Base-by-base conservation (phyloP, 176 grass and related monocot genomes). In the Ampelocalamus luodianensis region DNA sequence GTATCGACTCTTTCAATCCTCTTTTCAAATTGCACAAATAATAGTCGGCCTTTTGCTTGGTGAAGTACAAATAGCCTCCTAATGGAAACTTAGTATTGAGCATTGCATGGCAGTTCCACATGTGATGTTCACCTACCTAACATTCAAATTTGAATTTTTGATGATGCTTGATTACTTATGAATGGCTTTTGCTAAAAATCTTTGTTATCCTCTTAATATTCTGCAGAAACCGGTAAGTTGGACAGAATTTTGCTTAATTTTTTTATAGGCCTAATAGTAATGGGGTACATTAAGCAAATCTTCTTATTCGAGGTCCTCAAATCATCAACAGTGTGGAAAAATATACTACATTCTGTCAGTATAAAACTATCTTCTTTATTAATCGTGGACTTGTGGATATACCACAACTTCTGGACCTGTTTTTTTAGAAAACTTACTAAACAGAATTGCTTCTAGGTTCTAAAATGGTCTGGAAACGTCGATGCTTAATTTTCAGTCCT, bases 401-500 rank as follows among this genome's bases (percentile, higher is more conserved):
- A 65, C 60, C 59, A 54, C 39, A 4, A 50, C 26, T 9, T 67
- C 24, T 70, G 16, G 8, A 78, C 23, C 8, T 24, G n/a, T 22
- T 5, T 69, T 44, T 18, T 54, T 3, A 17, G 8, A 37, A 46
- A 45, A 77, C 9, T 17, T 10, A 37, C 22, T 7, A 5, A 74
- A 74, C 17, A 40, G 13, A 53, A n/a, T 74, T 43, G 23, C 44
- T 73, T 80, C 26, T 55, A 68, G 1, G 29, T 29, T 29, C 29
- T 29, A 29, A 50, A 39, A 51, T 60, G 23, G 24, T 78, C 24
- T 46, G 17, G 2, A 68, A 53, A 44, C 18, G 51, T 10, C 27
- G 54, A 65, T 63, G 14, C 43, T 66, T 87, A 32, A 37, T 44
- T 78, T 59, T 68, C 72, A 5, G 6, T 65, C 18, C 17, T 76